Evolutionary conservation across 148 eudicot species (phyloP).

Genomic region (Camellia japonica): DNA sequence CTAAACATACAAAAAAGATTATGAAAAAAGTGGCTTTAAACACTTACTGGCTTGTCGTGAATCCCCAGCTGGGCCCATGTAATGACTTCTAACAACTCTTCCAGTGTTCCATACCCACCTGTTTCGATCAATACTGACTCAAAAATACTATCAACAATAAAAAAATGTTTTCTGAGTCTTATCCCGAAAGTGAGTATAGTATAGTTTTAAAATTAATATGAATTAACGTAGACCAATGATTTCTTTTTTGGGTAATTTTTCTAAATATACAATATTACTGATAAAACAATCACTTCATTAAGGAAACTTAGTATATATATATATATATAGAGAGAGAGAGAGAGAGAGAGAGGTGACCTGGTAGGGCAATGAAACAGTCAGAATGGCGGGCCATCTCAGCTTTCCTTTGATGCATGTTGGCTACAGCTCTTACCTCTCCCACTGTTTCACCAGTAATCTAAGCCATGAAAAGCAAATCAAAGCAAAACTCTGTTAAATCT

Average conservation of each 20-base stretch:
- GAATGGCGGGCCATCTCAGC: conserved; percentile 76
- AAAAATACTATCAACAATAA: neutral
- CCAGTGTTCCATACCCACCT: conserved; percentile 86
- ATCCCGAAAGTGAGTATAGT: too few species aligned
- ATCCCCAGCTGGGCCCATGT: conserved; percentile 83
- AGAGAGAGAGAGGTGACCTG: conserved; percentile 38
- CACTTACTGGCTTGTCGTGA: conserved; percentile 69
- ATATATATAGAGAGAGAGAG: too few species aligned
- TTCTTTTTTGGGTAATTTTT: too few species aligned
- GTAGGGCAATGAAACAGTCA: conserved; percentile 76
- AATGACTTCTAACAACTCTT: conserved; percentile 67
- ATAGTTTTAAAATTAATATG: too few species aligned
- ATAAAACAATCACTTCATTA: too few species aligned
- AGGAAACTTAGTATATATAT: neutral
- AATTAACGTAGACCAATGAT: too few species aligned
- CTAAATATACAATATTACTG: too few species aligned
- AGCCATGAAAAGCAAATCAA: neutral
- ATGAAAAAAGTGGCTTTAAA: neutral
- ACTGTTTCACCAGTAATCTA: conserved; percentile 65
- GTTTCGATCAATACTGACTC: neutral
- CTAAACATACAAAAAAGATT: neutral
- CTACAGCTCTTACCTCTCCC: conserved; percentile 55
- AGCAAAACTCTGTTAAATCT: neutral
- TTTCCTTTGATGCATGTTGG: conserved; percentile 73
- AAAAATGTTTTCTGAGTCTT: too few species aligned